Base-by-base conservation (phyloP, 352 stramenopile species). In the Globisporangium acanthophoron region DNA sequence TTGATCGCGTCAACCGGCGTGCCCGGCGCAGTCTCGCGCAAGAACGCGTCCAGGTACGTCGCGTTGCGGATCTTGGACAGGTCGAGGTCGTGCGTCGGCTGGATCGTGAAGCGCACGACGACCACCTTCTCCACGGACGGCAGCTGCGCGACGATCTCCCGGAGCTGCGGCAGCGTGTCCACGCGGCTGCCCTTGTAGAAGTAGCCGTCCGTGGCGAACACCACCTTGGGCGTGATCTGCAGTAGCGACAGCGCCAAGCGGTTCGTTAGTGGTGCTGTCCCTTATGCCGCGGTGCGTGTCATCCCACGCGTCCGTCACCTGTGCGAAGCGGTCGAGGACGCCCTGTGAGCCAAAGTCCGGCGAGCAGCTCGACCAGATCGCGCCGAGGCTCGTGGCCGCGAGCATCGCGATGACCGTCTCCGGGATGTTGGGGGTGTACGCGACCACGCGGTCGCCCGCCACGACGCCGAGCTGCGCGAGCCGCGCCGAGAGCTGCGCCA, bases 261-360 rank as follows among this genome's bases (percentile, higher is more conserved):
- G 37, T 18, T 16, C 37, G 37, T 43, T 18, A 43, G 37, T 43
- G 33, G 8, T 11, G 8, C 5, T 0, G 3, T 5, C 12, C 12
- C 37, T 18, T 15, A 6, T 4, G 37, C 5, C 37, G 13, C 13
- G 3, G 11, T 3, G 37, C 11, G 37, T 12, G 5, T 12, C 51
- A 24, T 37, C 33, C 39, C 2, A 16, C 20, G 24, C 20, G 24
- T 27, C 21, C 37, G 16, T 18, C 7, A 51, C 69, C 70, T 95
- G 85, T 16, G 79, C 75, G 62, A 96, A 89, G 27, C 86, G 73
- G 59, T 96, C 86, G 18, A 90, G 65, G 29, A 96, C 80, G 4
- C 86, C 86, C 54, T 87, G 73, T 5, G 85, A 73, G n/a, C 86
- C 86, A 59, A 96, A 96, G 61, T 96, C 86, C 8, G 86, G 84